A percentile compares a stretch with the other conserved stretches of the same genome.
Conservation (phyloP, 371 early-diverging fungal species). For the Mortierella sp. region DNA sequence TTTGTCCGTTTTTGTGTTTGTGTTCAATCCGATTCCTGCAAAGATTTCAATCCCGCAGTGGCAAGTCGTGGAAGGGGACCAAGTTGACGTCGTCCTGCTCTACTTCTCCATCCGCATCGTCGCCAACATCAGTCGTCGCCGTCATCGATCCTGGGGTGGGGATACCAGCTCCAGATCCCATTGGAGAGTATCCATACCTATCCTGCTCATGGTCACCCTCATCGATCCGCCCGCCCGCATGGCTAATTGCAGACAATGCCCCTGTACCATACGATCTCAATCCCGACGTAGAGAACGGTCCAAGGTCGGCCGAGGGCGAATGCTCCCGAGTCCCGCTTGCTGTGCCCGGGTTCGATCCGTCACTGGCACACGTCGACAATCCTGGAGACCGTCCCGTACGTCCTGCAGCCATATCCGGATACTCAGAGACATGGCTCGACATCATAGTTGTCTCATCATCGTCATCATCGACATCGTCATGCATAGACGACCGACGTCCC, state of each 20-base stretch:
- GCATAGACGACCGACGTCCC: conserved; percentile 19
- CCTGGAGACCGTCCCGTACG: conserved; percentile 25
- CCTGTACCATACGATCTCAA: conserved; percentile 2
- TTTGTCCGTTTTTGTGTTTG: too few relatives aligned
- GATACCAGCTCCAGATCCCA: conserved; percentile 26
- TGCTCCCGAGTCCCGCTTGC: conserved; percentile 30
- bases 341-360: conserved; percentile 49
- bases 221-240: conserved; percentile 40
- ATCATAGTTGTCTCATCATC: conserved; percentile 15
- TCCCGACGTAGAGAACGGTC: not conserved
- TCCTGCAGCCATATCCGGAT: conserved; percentile 6
- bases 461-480: conserved; percentile 28
- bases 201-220: conserved; percentile 8
- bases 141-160: conserved; percentile 27
- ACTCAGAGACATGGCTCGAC: not conserved
- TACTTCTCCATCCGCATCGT: conserved; percentile 12
- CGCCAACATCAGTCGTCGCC: conserved; percentile 8
- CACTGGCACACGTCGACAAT: conserved; percentile 42
- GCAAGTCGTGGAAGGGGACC: conserved; percentile 5
- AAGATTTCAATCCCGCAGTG: not conserved
- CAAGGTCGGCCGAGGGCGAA: not conserved
- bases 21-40: too few relatives aligned
- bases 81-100: conserved; percentile 33
- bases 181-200: not conserved
- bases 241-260: conserved; percentile 26